Evolutionary conservation across 768 basidiomycete genomes (phyloP).

Genomic region (Panaeolus cyanescens): DNA sequence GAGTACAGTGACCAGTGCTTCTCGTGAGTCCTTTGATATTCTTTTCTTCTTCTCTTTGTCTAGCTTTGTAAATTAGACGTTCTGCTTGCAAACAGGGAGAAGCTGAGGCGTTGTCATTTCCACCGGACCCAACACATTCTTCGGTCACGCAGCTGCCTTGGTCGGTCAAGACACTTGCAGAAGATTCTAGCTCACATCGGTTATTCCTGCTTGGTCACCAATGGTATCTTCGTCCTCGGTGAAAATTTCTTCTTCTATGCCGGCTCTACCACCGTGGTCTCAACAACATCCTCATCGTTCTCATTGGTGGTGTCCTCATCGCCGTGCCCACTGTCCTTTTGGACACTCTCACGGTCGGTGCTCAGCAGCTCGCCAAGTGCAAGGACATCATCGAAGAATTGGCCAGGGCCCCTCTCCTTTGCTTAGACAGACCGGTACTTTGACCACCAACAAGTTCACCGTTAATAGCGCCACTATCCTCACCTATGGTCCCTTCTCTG

Average conservation of each 20-base stretch:
- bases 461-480: conserved; percentile 92
- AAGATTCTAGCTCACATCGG: conserved; percentile 98
- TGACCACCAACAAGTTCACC: conserved; percentile 99
- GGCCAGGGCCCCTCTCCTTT: conserved; percentile 96
- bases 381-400: conserved; percentile 99
- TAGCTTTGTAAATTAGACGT: conserved; percentile 52
- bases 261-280: conserved; percentile 93
- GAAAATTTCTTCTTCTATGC: conserved; percentile 95
- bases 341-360: conserved; percentile 97
- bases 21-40: conserved; percentile 63
- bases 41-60: conserved; percentile 9
- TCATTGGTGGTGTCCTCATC: too few species aligned
- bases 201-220: too few species aligned
- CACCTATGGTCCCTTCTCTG: conserved; percentile 85
- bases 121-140: conserved; percentile 97
- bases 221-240: too few species aligned
- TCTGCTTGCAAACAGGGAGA: conserved; percentile 99
- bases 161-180: conserved; percentile 99
- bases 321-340: conserved; percentile 99
- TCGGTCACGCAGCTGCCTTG: conserved; percentile 96
- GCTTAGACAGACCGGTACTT: conserved; percentile 97
- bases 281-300: conserved; percentile 95
- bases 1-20: conserved; percentile 96
- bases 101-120: conserved; percentile 98
- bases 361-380: conserved; percentile 98